Conservation (phyloP, 2,329 filamentous ascomycete species). For the Cladosporium sp. region DNA sequence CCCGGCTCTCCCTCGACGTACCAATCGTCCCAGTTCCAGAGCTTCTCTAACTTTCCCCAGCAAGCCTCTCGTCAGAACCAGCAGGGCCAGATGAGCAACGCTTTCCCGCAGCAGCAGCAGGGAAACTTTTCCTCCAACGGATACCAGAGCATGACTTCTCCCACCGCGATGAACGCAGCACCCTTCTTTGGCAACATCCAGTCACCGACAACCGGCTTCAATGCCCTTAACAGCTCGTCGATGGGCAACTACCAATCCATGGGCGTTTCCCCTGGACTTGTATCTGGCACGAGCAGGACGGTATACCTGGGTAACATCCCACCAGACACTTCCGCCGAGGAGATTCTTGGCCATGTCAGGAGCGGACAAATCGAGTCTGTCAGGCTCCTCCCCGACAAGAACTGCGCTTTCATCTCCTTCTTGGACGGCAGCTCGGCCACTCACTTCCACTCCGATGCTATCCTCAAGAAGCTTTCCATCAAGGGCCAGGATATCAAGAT, state of each 20-base stretch:
- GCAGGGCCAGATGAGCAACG: conserved; percentile 66
- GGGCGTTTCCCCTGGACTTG: conserved; percentile 70
- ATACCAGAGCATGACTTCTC: conserved; percentile 82
- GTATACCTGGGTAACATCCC: conserved; percentile 98
- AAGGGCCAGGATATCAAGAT: conserved; percentile 99
- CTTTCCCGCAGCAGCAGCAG: conserved; percentile 64
- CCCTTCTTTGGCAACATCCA: conserved; percentile 79
- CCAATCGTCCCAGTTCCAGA: conserved; percentile 87
- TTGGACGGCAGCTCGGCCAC: conserved; percentile 95
- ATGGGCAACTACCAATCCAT: conserved; percentile 50
- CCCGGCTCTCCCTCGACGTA: conserved; percentile 89
- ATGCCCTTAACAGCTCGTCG: conserved; percentile 51
- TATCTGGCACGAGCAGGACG: conserved; percentile 89
- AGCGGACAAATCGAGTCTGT: conserved; percentile 99
- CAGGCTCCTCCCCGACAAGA: conserved; percentile 94
- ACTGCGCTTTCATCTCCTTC: conserved; percentile 99
- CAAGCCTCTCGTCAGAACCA: conserved; percentile 45
- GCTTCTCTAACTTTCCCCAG: conserved; percentile 71
- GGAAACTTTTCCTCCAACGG: conserved; percentile 69
- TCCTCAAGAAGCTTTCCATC: conserved; percentile 98
- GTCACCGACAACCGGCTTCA: conserved; percentile 77
- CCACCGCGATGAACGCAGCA: conserved; percentile 74
- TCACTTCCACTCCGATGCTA: conserved; percentile 98
- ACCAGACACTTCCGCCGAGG: conserved; percentile 93
- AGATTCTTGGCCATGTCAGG: conserved; percentile 91